These are phyloP conservation scores for Podospora didyma DNA, from an alignment of 495 filamentous ascomycete genomes.

Conservation along the genomic window DNA sequence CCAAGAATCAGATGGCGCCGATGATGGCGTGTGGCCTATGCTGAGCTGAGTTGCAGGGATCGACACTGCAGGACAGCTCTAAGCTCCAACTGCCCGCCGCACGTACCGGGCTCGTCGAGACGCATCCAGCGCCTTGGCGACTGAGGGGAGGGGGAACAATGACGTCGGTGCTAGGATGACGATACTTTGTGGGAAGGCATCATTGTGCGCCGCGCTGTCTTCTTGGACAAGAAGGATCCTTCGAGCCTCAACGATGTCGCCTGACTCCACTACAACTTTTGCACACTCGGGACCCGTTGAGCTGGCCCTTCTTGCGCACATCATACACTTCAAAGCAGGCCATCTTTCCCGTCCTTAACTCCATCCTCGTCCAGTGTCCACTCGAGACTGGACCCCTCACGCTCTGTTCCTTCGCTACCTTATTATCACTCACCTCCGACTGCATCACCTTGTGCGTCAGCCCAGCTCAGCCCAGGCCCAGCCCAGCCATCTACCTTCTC, in stretches of 20 bases:
- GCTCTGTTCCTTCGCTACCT: too few relatives aligned
- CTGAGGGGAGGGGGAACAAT: neutral
- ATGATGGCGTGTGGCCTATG: neutral
- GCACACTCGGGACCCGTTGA: neutral
- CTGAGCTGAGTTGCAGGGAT: neutral
- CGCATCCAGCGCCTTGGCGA: neutral
- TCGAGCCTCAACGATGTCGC: neutral
- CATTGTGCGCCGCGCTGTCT: too few relatives aligned
- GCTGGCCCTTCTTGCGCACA: conserved; percentile 5
- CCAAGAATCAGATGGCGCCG: neutral
- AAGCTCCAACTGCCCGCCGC: neutral
- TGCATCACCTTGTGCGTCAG: too few relatives aligned
- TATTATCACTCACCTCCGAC: too few relatives aligned
- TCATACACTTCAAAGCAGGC: conserved; percentile 1
- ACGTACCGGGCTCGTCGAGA: neutral
- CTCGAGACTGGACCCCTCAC: too few relatives aligned
- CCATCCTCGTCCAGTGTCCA: neutral
- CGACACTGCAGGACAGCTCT: neutral
- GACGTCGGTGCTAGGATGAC: conserved; percentile 1
- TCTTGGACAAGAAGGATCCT: too few relatives aligned
- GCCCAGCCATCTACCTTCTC: too few relatives aligned
- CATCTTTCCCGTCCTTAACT: neutral
- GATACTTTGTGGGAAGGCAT: neutral
- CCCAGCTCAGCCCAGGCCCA: too few relatives aligned
- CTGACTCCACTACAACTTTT: neutral